A percentile compares a stretch with the other conserved stretches of the same genome.
These are phyloP conservation scores for Boletales sp. DNA, from an alignment of 768 basidiomycete species.

Conservation along the genomic window DNA sequence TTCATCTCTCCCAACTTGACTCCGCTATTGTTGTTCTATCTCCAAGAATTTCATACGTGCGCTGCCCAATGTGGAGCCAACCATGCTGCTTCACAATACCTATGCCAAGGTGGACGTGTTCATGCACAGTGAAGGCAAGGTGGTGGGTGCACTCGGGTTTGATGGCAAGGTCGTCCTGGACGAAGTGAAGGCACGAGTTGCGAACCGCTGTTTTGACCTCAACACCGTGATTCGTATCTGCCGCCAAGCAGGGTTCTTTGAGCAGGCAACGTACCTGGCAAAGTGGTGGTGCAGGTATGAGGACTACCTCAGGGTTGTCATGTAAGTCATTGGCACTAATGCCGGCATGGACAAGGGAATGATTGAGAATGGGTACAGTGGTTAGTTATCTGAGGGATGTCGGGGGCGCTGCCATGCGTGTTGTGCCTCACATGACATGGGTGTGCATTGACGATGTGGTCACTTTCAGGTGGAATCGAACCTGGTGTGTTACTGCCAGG, in stretches of 20 bases:
- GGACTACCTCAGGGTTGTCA: constrained; percentile 89
- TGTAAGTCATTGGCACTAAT: constrained; percentile 73
- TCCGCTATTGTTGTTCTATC: constrained; percentile 90
- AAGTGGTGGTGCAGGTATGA: constrained; percentile 88
- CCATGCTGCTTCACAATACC: constrained; percentile 92
- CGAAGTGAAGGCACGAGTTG: constrained; percentile 44
- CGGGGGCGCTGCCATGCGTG: constrained; percentile 73
- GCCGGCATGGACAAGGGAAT: constrained; percentile 33
- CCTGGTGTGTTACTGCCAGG: constrained; percentile 82
- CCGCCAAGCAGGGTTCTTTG: constrained; percentile 93
- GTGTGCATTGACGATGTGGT: not conserved
- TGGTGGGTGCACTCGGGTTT: constrained; percentile 24
- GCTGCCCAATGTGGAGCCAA: constrained; percentile 96
- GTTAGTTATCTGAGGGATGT: constrained; percentile 74
- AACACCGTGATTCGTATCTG: constrained; percentile 97
- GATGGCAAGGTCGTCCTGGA: constrained; percentile 21
- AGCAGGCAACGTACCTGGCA: constrained; percentile 92
- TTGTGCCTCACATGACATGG: too few species aligned
- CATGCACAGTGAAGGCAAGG: constrained; percentile 79
- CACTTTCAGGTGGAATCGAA: constrained; percentile 77
- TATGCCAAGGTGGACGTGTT: constrained; percentile 96
- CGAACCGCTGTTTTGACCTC: constrained; percentile 92
- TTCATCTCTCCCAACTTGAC: constrained; percentile 96
- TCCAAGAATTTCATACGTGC: constrained; percentile 89
- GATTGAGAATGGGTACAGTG: constrained; percentile 44